Percentiles rank a stretch among this genome's conserved stretches.
Conservation (phyloP, 495 filamentous ascomycete genomes). For the Aspergillus nanangensis region DNA sequence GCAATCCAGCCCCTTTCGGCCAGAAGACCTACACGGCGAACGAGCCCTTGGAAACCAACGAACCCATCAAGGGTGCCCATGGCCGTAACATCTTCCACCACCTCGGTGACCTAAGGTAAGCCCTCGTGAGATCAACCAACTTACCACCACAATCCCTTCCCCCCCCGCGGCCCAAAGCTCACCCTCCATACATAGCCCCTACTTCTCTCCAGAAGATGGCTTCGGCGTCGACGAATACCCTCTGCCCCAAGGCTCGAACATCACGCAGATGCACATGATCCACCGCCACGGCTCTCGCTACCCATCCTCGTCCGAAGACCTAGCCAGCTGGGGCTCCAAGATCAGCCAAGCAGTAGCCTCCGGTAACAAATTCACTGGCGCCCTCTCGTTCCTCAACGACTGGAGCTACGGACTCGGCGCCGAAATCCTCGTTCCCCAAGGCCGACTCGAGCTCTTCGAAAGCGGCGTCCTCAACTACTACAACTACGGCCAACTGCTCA, state of each 20-base stretch:
- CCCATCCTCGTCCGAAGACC: constrained; percentile 26
- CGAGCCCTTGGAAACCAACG: constrained; percentile 51
- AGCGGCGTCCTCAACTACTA: constrained; percentile 53
- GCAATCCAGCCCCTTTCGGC: constrained; percentile 46
- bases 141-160: neutral
- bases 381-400: constrained; percentile 44
- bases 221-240: constrained; percentile 55
- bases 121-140: too few relatives aligned
- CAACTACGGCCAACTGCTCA: constrained; percentile 57
- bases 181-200: constrained; percentile 13
- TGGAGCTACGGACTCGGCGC: constrained; percentile 44
- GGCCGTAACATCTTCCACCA: constrained; percentile 52
- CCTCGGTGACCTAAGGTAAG: constrained; percentile 43
- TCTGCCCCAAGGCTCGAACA: constrained; percentile 49
- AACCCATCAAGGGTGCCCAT: constrained; percentile 47
- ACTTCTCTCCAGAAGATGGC: constrained; percentile 26
- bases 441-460: constrained; percentile 47
- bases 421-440: constrained; percentile 49
- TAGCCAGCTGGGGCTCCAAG: constrained; percentile 25
- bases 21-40: constrained; percentile 48
- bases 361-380: constrained; percentile 37
- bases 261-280: constrained; percentile 49
- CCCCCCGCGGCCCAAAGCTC: too few relatives aligned
- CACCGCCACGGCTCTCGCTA: constrained; percentile 43
- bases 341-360: constrained; percentile 25